Evolutionary conservation across 2,329 filamentous ascomycete species (phyloP), one percentile per base, ranked within the genome.

Genomic region (Lasiodiplodia hormozganensis): DNA sequence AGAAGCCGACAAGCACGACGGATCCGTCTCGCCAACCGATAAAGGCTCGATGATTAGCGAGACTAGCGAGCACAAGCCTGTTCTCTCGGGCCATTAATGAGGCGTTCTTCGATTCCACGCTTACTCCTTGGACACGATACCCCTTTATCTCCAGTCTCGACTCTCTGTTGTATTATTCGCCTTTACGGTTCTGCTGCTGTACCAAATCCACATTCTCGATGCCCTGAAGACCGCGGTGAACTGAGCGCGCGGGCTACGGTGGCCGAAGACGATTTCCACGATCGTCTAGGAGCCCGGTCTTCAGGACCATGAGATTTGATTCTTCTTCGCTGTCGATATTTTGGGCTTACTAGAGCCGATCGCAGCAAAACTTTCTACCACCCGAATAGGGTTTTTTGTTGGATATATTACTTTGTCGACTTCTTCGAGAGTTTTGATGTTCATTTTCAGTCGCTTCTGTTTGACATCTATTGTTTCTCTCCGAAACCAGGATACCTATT

Each of bases 1-100:
- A 38, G 79, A 79, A 51, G 71, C 75, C 68, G 79, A 79, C 68
- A 77, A 69, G 52, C 60, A 51, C 62, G 67, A 65, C 38, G 67
- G 53, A 31, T 65, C 60, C 52, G 36, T 69, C n/a, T 69, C 67
- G 12, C 67, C 67, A 23, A 68, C 58, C 36, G 52, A 64, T 51
- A 69, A 65, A 49, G 43, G 54, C 34, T 64, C 60, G 31, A 64
- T 68, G 57, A 60, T 60, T n/a, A 64, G 52, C 51, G 67, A 64
- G 38, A 51, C 51, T 18, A 68, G 54, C 51, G 67, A 65, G 36
- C 60, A 65, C 53, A 69, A 65, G 67, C 60, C 67, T 57, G 65
- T 58, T 57, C 21, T 64, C 2, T 64, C 60, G 43, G 60, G 60
- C 47, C 60, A 64, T 25, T 47, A 64, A 38, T 28, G 47, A 52